Conservation (phyloP, 129 eudicot genomes). For the Deinandra increscens region DNA sequence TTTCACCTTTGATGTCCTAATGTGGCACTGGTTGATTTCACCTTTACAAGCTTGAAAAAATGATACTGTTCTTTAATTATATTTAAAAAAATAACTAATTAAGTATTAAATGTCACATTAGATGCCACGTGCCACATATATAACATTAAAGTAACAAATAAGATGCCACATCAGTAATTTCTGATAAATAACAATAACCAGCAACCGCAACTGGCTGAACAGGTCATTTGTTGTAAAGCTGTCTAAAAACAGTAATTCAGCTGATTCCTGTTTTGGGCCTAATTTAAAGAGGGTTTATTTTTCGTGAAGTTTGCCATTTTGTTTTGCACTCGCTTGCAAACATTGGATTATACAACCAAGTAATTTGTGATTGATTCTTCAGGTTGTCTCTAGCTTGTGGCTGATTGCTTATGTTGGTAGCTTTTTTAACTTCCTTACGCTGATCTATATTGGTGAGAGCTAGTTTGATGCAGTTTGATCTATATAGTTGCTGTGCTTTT, state of each 20-base stretch:
- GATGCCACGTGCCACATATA: background rate
- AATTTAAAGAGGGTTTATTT: too few species aligned
- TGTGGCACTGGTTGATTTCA: background rate
- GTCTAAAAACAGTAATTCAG: too few species aligned
- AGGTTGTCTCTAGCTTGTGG: background rate
- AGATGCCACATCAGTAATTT: background rate
- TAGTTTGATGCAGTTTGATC: too few species aligned
- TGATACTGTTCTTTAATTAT: background rate
- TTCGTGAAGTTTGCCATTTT: too few species aligned
- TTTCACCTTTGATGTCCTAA: background rate
- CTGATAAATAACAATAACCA: background rate
- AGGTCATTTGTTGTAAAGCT: background rate
- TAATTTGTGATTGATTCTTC: too few species aligned
- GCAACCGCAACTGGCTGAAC: background rate
- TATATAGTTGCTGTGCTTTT: background rate
- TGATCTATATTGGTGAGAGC: constrained; percentile 75
- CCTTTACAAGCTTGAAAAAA: background rate
- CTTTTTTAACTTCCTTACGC: constrained; percentile 69
- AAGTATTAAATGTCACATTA: background rate
- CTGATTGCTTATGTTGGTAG: constrained; percentile 67
- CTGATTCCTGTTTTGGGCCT: too few species aligned
- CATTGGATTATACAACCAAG: too few species aligned
- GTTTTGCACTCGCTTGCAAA: too few species aligned
- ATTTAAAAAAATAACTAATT: background rate
- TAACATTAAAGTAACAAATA: background rate